These are phyloP conservation scores for Lodderomyces margitis DNA, from an alignment of 1,139 yeast species.

Conservation along the genomic window DNA sequence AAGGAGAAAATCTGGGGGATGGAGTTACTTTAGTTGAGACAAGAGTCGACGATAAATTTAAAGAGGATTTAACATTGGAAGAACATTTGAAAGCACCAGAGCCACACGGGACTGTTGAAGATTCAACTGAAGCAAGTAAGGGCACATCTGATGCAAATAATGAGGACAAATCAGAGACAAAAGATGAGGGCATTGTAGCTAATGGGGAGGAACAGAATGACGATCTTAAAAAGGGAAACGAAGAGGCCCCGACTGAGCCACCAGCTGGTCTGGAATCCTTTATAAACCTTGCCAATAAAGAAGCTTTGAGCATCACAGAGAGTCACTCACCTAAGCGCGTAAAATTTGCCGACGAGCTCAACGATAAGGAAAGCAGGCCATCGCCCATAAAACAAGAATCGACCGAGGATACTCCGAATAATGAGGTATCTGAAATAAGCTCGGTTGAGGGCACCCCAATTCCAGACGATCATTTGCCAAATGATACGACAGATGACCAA, in stretches of 20 bases:
- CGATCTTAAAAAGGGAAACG: background rate
- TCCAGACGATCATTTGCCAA: background rate
- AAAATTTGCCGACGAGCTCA: conserved; percentile 29
- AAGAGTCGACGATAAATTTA: too few species aligned
- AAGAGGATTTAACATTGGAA: conserved; percentile 1
- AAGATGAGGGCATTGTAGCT: background rate
- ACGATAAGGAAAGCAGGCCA: conserved; percentile 4
- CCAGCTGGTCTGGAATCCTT: background rate
- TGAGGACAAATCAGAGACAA: background rate
- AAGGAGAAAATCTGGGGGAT: background rate
- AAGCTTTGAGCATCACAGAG: conserved; percentile 10
- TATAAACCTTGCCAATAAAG: background rate
- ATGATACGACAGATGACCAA: background rate
- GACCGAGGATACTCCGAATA: background rate
- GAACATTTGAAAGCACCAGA: background rate
- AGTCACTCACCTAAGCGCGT: conserved; percentile 19
- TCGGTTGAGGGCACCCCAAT: background rate
- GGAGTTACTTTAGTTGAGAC: too few species aligned
- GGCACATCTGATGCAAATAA: too few species aligned
- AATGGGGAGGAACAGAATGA: background rate
- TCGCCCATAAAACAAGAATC: background rate
- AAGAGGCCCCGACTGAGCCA: background rate
- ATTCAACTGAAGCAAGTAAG: too few species aligned
- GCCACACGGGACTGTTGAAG: background rate
- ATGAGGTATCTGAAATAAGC: background rate